Evolutionary conservation across 179 eudicot genomes (phyloP).

Genomic region (Beta lomatogona): DNA sequence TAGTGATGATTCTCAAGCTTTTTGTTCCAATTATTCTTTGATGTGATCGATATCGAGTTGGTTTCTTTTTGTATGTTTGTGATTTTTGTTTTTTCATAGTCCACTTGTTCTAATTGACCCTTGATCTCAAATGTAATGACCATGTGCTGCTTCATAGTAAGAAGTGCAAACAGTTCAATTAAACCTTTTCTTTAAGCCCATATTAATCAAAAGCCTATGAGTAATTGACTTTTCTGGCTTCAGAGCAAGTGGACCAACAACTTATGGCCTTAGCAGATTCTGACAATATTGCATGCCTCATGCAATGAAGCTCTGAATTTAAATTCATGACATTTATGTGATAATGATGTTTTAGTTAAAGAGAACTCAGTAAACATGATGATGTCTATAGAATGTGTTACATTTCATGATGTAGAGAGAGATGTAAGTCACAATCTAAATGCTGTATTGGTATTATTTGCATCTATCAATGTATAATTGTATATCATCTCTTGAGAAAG

Average conservation of each 20-base stretch:
- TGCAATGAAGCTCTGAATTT: neutral
- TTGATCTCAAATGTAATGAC: neutral
- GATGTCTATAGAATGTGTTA: neutral
- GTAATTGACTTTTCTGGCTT: neutral
- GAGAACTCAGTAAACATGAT: neutral
- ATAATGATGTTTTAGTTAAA: neutral
- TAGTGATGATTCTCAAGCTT: neutral
- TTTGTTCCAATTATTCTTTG: neutral
- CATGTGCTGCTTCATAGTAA: neutral
- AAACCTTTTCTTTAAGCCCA: neutral
- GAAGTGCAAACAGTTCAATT: neutral
- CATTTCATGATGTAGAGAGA: neutral
- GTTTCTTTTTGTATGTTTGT: conserved; percentile 8
- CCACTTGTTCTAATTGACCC: neutral
- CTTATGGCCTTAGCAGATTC: neutral
- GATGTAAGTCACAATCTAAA: neutral
- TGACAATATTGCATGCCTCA: neutral
- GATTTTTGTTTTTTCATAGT: neutral
- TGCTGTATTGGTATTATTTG: neutral
- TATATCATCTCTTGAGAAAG: neutral
- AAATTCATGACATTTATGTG: neutral
- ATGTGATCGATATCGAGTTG: neutral
- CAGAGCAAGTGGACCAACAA: neutral
- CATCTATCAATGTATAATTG: neutral
- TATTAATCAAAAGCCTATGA: neutral